Percentiles rank a stretch among this genome's conserved stretches.
Conservation (phyloP, 1,139 yeast genomes). For the Taiozyma sp. region DNA sequence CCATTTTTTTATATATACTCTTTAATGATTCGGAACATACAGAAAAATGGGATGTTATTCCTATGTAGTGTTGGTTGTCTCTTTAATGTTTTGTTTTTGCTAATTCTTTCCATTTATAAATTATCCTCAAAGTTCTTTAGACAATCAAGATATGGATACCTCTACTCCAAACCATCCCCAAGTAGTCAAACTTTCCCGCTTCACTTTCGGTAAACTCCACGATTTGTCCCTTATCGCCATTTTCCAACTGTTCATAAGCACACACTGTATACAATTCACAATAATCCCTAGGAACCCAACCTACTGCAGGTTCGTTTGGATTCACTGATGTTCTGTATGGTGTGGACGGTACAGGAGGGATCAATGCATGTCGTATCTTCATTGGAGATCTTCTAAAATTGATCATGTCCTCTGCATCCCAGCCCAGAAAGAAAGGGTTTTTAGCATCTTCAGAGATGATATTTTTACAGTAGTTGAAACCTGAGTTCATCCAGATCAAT, state of each 20-base stretch:
- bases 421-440: constrained; percentile 16
- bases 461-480: constrained; percentile 57
- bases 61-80: neutral
- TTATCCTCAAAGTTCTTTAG: neutral
- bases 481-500: constrained; percentile 66
- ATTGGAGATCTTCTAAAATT: constrained; percentile 39
- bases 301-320: constrained; percentile 43
- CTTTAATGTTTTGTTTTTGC: too few species aligned
- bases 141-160: constrained; percentile 8
- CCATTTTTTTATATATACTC: neutral
- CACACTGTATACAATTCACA: constrained; percentile 55
- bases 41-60: neutral
- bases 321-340: constrained; percentile 21
- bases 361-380: constrained; percentile 40
- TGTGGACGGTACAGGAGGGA: constrained; percentile 55
- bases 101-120: too few species aligned
- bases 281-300: constrained; percentile 50
- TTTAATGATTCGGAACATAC: neutral
- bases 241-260: constrained; percentile 40
- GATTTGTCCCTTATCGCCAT: constrained; percentile 12
- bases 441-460: constrained; percentile 6
- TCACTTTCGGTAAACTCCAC: constrained; percentile 11
- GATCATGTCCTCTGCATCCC: constrained; percentile 2
- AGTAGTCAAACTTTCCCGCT: constrained; percentile 6
- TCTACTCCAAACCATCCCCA: constrained; percentile 12